A percentile compares a stretch with the other conserved stretches of the same genome.
phyloP scores from a whole-genome alignment of 768 basidiomycete genomes.

The Tulasnella sp. region DNA sequence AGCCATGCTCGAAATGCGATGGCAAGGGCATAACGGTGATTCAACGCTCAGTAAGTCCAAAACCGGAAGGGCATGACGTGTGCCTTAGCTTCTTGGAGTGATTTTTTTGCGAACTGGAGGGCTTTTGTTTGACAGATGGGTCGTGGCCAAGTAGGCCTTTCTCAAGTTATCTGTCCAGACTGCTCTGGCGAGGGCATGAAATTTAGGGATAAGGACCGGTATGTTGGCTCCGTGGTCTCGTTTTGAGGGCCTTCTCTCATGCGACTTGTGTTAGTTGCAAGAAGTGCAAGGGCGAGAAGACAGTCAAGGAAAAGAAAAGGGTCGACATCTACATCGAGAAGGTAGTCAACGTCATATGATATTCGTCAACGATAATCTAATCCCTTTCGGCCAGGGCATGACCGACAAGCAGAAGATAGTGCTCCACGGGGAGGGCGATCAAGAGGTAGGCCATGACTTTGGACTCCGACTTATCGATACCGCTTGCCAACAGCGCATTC shows the following conservation, averaged over 20 bases:
- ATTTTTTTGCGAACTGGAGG: constrained; percentile 5
- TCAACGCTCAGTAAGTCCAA: constrained; percentile 44
- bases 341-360: neutral
- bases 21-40: constrained; percentile 65
- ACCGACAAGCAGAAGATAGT: constrained; percentile 81
- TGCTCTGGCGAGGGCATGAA: constrained; percentile 52
- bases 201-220: constrained; percentile 85
- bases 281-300: constrained; percentile 89
- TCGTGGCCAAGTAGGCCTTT: constrained; percentile 44
- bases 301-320: constrained; percentile 83
- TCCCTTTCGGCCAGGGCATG: constrained; percentile 58
- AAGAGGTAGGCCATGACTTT: constrained; percentile 60
- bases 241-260: constrained; percentile 11
- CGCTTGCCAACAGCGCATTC: constrained; percentile 14
- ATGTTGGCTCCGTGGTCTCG: neutral
- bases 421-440: constrained; percentile 89
- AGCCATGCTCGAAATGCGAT: constrained; percentile 75
- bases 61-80: constrained; percentile 1
- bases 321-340: constrained; percentile 86
- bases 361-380: constrained; percentile 2
- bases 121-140: constrained; percentile 38
- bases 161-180: constrained; percentile 43
- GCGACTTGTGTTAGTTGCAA: constrained; percentile 67
- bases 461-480: constrained; percentile 11
- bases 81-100: neutral